Base-by-base conservation (phyloP, 768 basidiomycete species). In the Hygrophorus pudorinus region DNA sequence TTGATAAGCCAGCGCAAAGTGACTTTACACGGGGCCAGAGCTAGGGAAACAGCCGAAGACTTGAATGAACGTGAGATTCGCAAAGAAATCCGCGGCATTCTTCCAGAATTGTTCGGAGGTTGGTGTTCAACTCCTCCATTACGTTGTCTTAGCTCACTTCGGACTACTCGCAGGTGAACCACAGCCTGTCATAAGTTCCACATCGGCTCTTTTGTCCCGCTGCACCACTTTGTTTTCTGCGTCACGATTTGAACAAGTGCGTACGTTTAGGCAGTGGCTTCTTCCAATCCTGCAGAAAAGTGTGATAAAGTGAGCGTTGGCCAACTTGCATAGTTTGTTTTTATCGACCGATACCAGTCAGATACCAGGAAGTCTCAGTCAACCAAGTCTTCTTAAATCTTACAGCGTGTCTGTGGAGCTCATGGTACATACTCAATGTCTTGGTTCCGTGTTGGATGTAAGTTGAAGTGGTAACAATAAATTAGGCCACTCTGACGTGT, bases 101-200 rank as follows among this genome's bases (percentile, higher is more conserved):
- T 89, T 34, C 82, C 83, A 4, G 73, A 77, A 44, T 54, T 90
- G 24, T 91, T 88, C 54, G 73, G 72, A 60, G 78, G 82, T 78
- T 14, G 21, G 49, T 27, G 21, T 17, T 40, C 11, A 3, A 9
- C 12, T 11, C 10, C 33, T 4, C 24, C 3, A 18, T 21, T 20
- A 36, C 1, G 20, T 21, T 38, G 3, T 46, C 4, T 35, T 46
- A 5, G 49, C 39, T 21, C 24, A 31, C 53, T 44, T 42, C 52
- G 9, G 6, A 5, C 16, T 30, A n/a, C 16, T 18, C 2, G 11
- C 44, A 78, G 77, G 65, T 12, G 49, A 58, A 4, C 13, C 51
- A 7, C 44, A 51, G 10, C 37, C 52, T 11, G 43, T 51, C 24
- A 56, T 62, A 45, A 46, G 55, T 5, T 70, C 72, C n/a, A 61